Base-by-base conservation (phyloP, 495 filamentous ascomycete genomes). In the Neurospora hispaniola region DNA sequence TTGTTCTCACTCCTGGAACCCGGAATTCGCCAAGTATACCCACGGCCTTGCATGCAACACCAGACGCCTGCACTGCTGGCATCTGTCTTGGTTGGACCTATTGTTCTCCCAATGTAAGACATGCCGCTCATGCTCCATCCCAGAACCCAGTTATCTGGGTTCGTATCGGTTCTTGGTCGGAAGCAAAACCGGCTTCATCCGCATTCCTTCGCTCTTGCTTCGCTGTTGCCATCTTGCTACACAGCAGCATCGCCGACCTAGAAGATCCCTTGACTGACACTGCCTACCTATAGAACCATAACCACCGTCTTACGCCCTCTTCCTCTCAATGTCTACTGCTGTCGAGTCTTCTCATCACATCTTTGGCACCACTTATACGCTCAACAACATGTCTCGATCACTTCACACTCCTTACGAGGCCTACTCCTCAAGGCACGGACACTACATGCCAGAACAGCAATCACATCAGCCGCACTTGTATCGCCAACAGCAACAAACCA, bases 381-480 rank as follows among this genome's bases (percentile, higher is more conserved):
- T 83, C 75, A 82, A 84, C 77, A 79, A 80, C 75, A 86, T 86
- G 84, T 81, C 84, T 74, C 83, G 81, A 79, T 82, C 80, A 74
- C 77, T 80, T 74, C 79, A 84, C 72, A 74, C 75, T 73, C 82
- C 82, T 42, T 81, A 82, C 44, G 82, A 82, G 71, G 79, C 78
- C 71, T 84, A 84, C 73, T 77, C 80, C 74, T 80, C 82, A 54
- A 74, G 77, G 76, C 80, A 81, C 72, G 76, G 74, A 40, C 82
- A 83, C 72, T 84, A 84, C 76, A 74, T 78, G 16, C 79, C 78
- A 72, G 83, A 84, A 40, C 79, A 82, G 54, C 78, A 72, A 20
- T 35, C 75, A 39, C 77, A 78, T 69, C 77, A 71, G 8, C 73
- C 72, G 27, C 71, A 71, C 42, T 70, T 40, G 72, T 72, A 71